A percentile compares a stretch with the other conserved stretches of the same genome.
Conservation (phyloP, 805 yeast genomes). For the Candida orba region DNA sequence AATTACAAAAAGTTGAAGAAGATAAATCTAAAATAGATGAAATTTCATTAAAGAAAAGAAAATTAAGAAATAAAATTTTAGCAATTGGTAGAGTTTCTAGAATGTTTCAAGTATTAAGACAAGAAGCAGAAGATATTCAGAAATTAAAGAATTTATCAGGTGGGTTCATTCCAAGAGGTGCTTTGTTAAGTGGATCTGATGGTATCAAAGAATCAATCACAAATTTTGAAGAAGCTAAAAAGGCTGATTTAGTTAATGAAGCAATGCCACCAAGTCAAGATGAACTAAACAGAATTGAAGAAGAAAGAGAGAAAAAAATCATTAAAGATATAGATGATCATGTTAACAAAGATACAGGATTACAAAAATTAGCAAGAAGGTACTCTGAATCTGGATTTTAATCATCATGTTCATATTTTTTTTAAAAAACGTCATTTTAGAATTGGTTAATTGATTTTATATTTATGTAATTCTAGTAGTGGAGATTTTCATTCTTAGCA, state of each 20-base stretch:
- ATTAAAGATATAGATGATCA: constrained; percentile 28
- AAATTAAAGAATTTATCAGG: constrained; percentile 67
- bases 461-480: no score
- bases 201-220: constrained; percentile 63
- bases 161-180: constrained; percentile 81
- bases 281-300: constrained; percentile 41
- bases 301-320: constrained; percentile 38
- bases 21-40: constrained; percentile 15
- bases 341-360: constrained; percentile 14
- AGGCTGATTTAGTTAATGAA: constrained; percentile 77
- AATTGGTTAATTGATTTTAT: no score
- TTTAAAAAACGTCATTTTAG: no score
- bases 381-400: constrained; percentile 11
- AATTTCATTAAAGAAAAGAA: constrained; percentile 34
- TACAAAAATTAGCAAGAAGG: constrained; percentile 23
- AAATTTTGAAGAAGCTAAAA: constrained; percentile 77
- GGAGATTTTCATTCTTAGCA: neutral
- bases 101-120: constrained; percentile 82
- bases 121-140: constrained; percentile 80
- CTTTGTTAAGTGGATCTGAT: constrained; percentile 74
- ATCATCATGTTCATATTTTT: neutral
- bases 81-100: constrained; percentile 96
- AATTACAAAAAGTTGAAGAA: constrained; percentile 17
- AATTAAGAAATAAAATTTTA: constrained; percentile 77
- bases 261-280: constrained; percentile 76